A percentile compares a stretch with the other conserved stretches of the same genome.
Evolutionary conservation across 202 grass and related monocot species (phyloP).

Genomic region (Carex arenaria): DNA sequence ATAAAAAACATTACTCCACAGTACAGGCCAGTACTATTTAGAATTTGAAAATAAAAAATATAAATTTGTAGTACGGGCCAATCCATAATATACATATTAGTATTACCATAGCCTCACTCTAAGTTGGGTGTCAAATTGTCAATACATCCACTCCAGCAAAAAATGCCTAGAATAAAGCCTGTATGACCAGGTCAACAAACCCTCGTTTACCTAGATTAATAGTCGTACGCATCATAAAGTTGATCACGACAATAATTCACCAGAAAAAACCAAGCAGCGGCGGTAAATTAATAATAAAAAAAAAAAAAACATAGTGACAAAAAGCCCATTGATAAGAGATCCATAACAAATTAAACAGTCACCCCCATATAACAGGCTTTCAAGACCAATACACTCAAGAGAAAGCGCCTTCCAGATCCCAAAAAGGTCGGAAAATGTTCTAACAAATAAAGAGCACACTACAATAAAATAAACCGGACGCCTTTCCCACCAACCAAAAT

Average conservation of each 20-base stretch:
- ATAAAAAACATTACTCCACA: too few relatives aligned
- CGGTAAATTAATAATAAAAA: not conserved
- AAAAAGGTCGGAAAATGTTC: not conserved
- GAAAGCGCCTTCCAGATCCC: not conserved
- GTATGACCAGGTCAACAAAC: too few relatives aligned
- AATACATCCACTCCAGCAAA: not conserved
- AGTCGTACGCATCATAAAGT: not conserved
- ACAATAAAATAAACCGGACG: not conserved
- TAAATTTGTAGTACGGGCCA: too few relatives aligned
- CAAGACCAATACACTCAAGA: not conserved
- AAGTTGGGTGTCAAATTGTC: not conserved
- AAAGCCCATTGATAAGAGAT: not conserved
- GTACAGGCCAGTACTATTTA: too few relatives aligned
- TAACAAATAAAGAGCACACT: constrained; percentile 1
- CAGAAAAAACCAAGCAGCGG: not conserved
- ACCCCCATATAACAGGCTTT: not conserved
- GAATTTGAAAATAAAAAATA: too few relatives aligned
- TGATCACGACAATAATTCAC: not conserved
- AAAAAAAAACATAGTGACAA: not conserved
- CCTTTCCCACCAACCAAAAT: not conserved
- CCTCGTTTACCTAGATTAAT: not conserved
- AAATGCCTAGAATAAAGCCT: too few relatives aligned
- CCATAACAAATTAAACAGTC: not conserved
- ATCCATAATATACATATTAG: too few relatives aligned
- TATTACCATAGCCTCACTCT: too few relatives aligned